Evolutionary conservation across 1,139 yeast genomes (phyloP).

Genomic region (Taphrina betulina): DNA sequence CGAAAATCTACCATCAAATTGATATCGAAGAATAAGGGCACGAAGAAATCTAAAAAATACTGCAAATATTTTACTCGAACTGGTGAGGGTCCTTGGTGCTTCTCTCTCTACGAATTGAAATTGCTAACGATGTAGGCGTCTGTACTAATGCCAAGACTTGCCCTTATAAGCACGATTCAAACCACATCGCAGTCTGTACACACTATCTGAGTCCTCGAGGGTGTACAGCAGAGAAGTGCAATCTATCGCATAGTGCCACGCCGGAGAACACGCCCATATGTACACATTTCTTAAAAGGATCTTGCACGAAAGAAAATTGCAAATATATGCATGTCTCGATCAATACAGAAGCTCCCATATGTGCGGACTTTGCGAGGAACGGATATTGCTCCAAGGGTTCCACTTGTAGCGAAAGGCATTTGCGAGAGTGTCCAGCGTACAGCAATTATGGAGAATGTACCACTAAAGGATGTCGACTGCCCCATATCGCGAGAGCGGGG

Average conservation of each 20-base stretch:
- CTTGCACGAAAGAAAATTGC: conserved; percentile 60
- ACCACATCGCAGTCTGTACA: conserved; percentile 58
- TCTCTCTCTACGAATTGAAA: no score
- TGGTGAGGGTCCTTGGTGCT: conserved; percentile 38
- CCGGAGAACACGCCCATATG: conserved; percentile 70
- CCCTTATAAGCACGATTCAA: conserved; percentile 55
- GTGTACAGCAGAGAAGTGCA: conserved; percentile 49
- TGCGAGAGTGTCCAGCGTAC: conserved; percentile 68
- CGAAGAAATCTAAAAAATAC: conserved; percentile 33
- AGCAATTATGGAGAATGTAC: conserved; percentile 61
- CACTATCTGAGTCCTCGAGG: conserved; percentile 54
- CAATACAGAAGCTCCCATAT: conserved; percentile 49
- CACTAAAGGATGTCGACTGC: conserved; percentile 27
- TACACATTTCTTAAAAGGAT: conserved; percentile 52
- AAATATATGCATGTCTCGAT: conserved; percentile 56
- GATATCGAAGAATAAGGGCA: conserved; percentile 24
- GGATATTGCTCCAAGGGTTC: conserved; percentile 69
- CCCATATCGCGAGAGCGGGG: conserved; percentile 32
- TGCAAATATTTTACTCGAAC: conserved; percentile 45
- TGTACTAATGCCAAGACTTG: conserved; percentile 59
- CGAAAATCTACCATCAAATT: conserved; percentile 36
- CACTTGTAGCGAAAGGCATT: conserved; percentile 59
- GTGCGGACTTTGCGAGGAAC: conserved; percentile 65
- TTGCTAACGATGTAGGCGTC: conserved; percentile 45
- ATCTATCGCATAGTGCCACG: conserved; percentile 57